Evolutionary conservation across 768 basidiomycete species (phyloP).

Genomic region (Floccularia luteovirens): DNA sequence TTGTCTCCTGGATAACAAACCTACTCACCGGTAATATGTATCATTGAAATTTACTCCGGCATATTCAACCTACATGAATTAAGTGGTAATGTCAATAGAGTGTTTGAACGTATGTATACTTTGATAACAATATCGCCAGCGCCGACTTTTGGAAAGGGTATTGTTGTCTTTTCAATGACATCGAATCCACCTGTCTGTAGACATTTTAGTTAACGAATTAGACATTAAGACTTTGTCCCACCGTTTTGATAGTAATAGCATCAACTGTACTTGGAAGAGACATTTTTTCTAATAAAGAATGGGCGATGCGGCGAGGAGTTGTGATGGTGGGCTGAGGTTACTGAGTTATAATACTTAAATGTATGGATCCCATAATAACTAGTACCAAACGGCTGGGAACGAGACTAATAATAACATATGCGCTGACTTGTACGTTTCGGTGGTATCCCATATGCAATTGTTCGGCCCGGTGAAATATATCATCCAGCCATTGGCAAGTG

Average conservation of each 20-base stretch:
- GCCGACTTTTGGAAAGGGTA: constrained; percentile 61
- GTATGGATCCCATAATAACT: too few relatives aligned
- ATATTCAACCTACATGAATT: constrained; percentile 49
- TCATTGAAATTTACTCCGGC: constrained; percentile 86
- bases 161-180: constrained; percentile 57
- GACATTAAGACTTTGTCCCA: too few relatives aligned
- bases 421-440: too few relatives aligned
- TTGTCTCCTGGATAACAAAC: neutral
- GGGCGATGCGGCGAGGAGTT: constrained; percentile 24
- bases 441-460: too few relatives aligned
- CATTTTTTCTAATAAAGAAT: constrained; percentile 27
- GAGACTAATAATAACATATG: too few relatives aligned
- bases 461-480: too few relatives aligned
- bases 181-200: constrained; percentile 63
- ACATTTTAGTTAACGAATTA: neutral
- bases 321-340: too few relatives aligned
- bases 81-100: neutral
- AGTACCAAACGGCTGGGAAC: too few relatives aligned
- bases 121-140: constrained; percentile 53
- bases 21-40: constrained; percentile 62
- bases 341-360: too few relatives aligned
- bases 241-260: constrained; percentile 63
- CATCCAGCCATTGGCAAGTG: too few relatives aligned
- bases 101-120: constrained; percentile 9
- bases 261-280: constrained; percentile 54